phyloP scores from a whole-genome alignment of 2,329 filamentous ascomycete species.

The Cladorrhinum sp. region DNA sequence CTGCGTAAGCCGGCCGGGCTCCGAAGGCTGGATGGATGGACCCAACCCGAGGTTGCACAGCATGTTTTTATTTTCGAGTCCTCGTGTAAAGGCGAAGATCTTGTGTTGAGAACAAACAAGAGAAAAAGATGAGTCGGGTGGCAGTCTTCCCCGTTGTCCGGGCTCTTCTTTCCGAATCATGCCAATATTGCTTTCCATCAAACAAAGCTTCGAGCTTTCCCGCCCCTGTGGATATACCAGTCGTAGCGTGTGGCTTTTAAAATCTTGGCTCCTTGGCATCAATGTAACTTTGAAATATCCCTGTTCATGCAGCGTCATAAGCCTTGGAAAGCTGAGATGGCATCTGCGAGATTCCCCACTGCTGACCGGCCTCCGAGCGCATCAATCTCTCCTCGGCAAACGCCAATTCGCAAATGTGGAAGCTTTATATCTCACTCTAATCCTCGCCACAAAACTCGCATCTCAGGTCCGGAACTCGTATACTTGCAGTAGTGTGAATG shows the following conservation, averaged over 20 bases:
- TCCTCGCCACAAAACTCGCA: not conserved
- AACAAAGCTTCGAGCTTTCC: not conserved
- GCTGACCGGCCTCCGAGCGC: slow-evolving; percentile 7
- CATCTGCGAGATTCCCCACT: slow-evolving; percentile 15
- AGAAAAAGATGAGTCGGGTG: not conserved
- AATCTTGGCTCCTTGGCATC: slow-evolving; percentile 10
- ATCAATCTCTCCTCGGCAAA: slow-evolving; percentile 2
- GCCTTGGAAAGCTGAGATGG: slow-evolving; percentile 18
- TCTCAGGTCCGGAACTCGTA: not conserved
- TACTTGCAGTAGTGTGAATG: not conserved
- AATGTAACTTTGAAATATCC: slow-evolving; percentile 7
- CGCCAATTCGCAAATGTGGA: not conserved
- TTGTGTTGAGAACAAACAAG: not conserved
- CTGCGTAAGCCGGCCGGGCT: slow-evolving; percentile 1
- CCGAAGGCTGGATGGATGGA: slow-evolving; percentile 7
- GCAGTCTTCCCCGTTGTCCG: no score
- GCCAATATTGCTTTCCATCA: not conserved
- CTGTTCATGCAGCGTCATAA: slow-evolving; percentile 24
- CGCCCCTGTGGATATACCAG: slow-evolving; percentile 9
- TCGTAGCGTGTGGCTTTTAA: slow-evolving; percentile 7
- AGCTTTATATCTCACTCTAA: slow-evolving; percentile 8
- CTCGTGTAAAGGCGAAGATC: not conserved
- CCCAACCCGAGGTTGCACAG: not conserved
- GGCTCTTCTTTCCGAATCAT: not conserved
- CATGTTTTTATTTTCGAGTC: not conserved